Evolutionary conservation across 371 early-diverging fungal genomes (phyloP).

Genomic region (Zopfochytrium polystomum): DNA sequence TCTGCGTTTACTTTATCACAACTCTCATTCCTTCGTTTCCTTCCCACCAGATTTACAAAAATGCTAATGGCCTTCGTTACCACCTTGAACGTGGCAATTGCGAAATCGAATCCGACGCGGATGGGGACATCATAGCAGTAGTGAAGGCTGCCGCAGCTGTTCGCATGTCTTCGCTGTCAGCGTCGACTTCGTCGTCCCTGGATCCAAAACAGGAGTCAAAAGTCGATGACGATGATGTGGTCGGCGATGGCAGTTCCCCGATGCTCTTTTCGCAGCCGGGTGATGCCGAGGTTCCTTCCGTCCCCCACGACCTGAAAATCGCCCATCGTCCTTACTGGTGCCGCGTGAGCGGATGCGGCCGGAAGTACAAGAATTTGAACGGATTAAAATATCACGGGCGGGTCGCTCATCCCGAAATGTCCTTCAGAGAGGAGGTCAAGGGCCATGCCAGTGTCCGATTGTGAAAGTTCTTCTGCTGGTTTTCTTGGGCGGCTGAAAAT

Average conservation of each 20-base stretch:
- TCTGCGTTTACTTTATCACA: no score
- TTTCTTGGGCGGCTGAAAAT: no score
- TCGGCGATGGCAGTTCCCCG: slow-evolving; percentile 2
- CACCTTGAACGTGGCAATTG: slow-evolving; percentile 47
- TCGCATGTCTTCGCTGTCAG: neutral
- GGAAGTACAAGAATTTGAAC: slow-evolving; percentile 44
- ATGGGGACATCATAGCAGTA: neutral
- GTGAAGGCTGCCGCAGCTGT: slow-evolving; percentile 1
- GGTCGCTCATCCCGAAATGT: slow-evolving; percentile 31
- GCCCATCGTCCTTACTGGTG: slow-evolving; percentile 28
- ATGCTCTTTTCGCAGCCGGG: slow-evolving; percentile 30
- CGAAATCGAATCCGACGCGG: slow-evolving; percentile 33
- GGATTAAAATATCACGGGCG: slow-evolving; percentile 45
- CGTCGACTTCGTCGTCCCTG: neutral
- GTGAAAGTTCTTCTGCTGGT: neutral
- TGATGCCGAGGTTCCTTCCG: slow-evolving; percentile 60
- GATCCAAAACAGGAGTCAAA: no score
- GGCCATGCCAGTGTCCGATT: slow-evolving; percentile 2
- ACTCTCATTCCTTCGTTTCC: neutral
- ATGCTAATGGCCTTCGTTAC: slow-evolving; percentile 49
- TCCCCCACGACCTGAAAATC: slow-evolving; percentile 20
- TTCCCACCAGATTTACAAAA: slow-evolving; percentile 42
- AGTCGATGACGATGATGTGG: neutral
- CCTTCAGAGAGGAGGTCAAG: slow-evolving; percentile 33
- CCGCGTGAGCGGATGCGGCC: slow-evolving; percentile 27